A percentile compares a stretch with the other conserved stretches of the same genome.
Conservation (phyloP, 176 grass and related monocot species). For the Eremochloa ophiuroides region DNA sequence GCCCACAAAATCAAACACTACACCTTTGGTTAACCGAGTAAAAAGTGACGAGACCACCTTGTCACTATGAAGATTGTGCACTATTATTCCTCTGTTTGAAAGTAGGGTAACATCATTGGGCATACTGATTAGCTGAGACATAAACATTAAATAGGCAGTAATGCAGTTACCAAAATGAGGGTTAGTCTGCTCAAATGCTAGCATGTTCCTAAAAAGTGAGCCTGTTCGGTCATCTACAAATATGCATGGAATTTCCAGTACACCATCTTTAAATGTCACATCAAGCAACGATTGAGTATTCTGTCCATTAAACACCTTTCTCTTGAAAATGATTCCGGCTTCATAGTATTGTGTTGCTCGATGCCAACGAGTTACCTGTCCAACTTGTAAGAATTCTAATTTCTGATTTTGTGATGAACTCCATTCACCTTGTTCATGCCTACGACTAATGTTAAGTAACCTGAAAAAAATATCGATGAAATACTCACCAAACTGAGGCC, state of each 20-base stretch:
- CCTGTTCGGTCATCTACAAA: neutral
- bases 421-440: neutral
- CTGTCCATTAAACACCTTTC: neutral
- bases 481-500: neutral
- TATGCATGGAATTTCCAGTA: slow-evolving; percentile 17
- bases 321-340: neutral
- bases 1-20: neutral
- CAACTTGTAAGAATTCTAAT: neutral
- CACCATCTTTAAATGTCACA: neutral
- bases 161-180: neutral
- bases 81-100: neutral
- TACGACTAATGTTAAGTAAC: neutral
- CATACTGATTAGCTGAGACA: slow-evolving; percentile 15
- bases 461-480: neutral
- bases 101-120: slow-evolving; percentile 8
- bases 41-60: slow-evolving; percentile 8
- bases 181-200: slow-evolving; percentile 13
- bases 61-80: slow-evolving; percentile 5
- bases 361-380: neutral
- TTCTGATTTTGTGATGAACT: neutral
- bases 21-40: neutral
- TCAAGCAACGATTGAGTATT: neutral
- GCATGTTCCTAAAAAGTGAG: neutral
- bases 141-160: slow-evolving; percentile 15
- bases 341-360: slow-evolving; percentile 8